These are phyloP conservation scores for Amaranthus hypochondriacus DNA, from an alignment of 148 eudicot genomes.

Conservation along the genomic window DNA sequence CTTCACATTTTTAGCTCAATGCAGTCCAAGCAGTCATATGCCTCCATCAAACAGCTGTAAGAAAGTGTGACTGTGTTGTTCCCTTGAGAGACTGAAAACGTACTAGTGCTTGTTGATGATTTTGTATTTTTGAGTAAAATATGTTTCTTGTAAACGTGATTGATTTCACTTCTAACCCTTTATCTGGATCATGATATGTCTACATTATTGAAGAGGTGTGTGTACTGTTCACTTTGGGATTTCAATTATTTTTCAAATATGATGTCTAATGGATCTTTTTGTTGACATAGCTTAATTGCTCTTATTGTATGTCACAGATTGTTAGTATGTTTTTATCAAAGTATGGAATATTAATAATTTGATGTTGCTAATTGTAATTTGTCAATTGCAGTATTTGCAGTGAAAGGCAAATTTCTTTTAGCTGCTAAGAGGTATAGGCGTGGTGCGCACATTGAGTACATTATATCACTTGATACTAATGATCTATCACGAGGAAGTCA, in stretches of 20 bases:
- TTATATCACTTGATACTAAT: slow-evolving; percentile 75
- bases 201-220: not conserved
- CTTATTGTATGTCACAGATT: not conserved
- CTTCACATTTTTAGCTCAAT: too few relatives aligned
- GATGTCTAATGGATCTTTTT: not conserved
- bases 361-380: slow-evolving; percentile 3
- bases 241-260: not conserved
- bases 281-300: not conserved
- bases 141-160: not conserved
- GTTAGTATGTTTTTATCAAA: not conserved
- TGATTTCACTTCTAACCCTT: not conserved
- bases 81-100: not conserved
- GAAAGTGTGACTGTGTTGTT: not conserved
- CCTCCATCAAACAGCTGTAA: too few relatives aligned
- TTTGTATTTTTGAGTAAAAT: not conserved
- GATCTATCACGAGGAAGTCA: slow-evolving; percentile 90
- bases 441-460: slow-evolving; percentile 76
- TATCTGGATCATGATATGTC: not conserved
- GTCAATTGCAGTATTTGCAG: slow-evolving; percentile 59
- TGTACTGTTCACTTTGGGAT: too few relatives aligned
- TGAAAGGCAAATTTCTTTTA: slow-evolving; percentile 84
- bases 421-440: slow-evolving; percentile 80
- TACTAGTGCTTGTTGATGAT: not conserved
- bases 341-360: not conserved
- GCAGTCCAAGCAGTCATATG: too few relatives aligned